Evolutionary conservation across 108 stramenopile genomes (phyloP), one percentile per base, ranked within the genome.

Genomic region (Skeletonema menzelii): DNA sequence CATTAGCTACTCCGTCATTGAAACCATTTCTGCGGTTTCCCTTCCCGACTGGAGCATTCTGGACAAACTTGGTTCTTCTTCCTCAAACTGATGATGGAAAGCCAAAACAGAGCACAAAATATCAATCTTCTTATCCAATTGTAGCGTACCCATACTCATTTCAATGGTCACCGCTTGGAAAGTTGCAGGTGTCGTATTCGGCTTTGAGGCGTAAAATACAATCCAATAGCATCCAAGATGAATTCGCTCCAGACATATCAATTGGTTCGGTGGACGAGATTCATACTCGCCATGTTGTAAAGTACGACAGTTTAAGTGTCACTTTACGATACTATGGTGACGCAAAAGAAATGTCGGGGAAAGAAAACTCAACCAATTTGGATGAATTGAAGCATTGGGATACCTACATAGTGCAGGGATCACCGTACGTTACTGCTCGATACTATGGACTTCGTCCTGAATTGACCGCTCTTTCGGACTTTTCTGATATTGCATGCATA

Each of bases 1-100:
- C n/a, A 35, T 37, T 72, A 20, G 31, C 63, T n/a, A 35, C 55
- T 10, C 8, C 55, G 3, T 73, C 66, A 26, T n/a, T 53, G 49
- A 40, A 69, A 24, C 84, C 85, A 1, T 75, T 85, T 34, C 65
- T 85, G n/a, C 75, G 75, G n/a, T 71, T 90, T 56, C 88, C 94
- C n/a, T 92, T 95, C 79, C 94, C 94, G 0, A 91, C 91, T 2
- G 94, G 94, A 10, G 88, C 91, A 37, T 95, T 95, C 67, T 95
- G 94, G 94, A 92, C 88, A 14, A 95, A 95, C 69, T 84, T 95
- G 20, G 88, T 95, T 26, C 34, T 95, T 58, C 67, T 59, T 8
- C 73, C 89, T 4, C 49, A 37, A 56, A 27, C 35, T 53, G 32
- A 42, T 4, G 38, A 44, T 13, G 53, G 67, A 20, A 47, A 24